These are phyloP conservation scores for Brachypodium distachyon DNA, from an alignment of 202 grass and related monocot genomes.

Conservation along the genomic window DNA sequence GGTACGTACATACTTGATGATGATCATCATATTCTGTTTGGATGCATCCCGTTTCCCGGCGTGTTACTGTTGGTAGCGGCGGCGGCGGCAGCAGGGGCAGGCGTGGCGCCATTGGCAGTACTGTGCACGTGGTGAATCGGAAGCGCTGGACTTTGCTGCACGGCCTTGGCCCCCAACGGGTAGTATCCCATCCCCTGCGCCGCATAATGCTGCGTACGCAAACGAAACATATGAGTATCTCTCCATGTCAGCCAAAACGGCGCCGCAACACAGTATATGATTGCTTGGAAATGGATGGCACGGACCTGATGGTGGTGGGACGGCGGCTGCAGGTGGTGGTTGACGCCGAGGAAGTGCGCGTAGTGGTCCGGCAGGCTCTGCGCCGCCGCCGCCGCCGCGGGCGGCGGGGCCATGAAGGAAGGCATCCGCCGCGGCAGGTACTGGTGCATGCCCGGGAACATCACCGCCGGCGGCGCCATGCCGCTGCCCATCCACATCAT, in stretches of 20 bases:
- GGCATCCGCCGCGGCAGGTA: conserved; percentile 68
- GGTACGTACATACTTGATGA: no score
- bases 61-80: no score
- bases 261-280: no score
- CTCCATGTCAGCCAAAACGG: conserved; percentile 4
- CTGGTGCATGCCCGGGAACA: conserved; percentile 87
- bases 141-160: conserved; percentile 16
- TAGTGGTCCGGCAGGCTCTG: conserved; percentile 33
- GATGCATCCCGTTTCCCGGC: conserved; percentile 7
- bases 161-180: conserved; percentile 18
- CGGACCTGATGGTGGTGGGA: conserved; percentile 10
- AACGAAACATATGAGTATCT: background rate
- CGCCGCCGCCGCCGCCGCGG: conserved; percentile 22
- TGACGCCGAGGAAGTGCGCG: conserved; percentile 46
- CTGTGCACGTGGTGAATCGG: background rate
- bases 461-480: conserved; percentile 62
- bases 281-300: background rate
- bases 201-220: conserved; percentile 30
- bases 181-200: conserved; percentile 41
- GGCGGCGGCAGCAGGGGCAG: background rate
- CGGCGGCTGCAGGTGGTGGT: conserved; percentile 36
- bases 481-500: conserved; percentile 98
- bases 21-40: conserved; percentile 16
- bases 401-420: conserved; percentile 44
- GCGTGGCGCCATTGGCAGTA: background rate